Conservation (phyloP, 164 flowering plant species). For the Buxus sempervirens region DNA sequence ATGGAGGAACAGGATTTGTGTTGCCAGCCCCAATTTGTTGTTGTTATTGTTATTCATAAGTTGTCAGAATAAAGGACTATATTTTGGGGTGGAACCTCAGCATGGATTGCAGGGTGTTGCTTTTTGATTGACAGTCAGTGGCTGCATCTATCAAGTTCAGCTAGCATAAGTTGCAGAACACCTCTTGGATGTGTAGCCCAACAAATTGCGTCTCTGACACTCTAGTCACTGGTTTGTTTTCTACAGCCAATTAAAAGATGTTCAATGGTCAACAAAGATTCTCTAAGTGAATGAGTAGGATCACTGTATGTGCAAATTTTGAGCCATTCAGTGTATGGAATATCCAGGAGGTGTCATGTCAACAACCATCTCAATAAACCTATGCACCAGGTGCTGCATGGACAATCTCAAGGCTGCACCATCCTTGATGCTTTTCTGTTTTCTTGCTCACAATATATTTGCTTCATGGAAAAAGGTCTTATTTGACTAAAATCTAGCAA, state of each 20-base stretch:
- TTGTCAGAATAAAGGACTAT: neutral
- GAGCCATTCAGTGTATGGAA: neutral
- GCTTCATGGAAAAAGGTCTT: neutral
- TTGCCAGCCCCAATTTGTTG: no score
- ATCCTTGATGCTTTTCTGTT: neutral
- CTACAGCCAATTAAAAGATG: neutral
- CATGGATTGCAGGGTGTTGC: neutral
- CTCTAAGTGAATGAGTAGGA: neutral
- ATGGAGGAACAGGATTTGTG: no score
- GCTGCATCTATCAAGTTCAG: neutral
- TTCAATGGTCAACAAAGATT: neutral
- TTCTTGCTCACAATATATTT: neutral
- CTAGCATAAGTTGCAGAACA: neutral
- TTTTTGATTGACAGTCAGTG: neutral
- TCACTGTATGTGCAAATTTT: neutral
- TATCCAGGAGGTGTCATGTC: neutral
- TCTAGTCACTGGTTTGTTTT: neutral
- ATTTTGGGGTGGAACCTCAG: neutral
- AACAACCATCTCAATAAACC: neutral
- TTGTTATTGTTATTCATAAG: no score
- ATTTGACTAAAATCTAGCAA: neutral
- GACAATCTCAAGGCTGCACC: neutral
- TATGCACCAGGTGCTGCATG: slow-evolving; percentile 2
- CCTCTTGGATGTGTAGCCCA: neutral
- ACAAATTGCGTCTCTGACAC: neutral